Base-by-base conservation (phyloP, 345 rosid genomes). In the Corchorus capsularis region DNA sequence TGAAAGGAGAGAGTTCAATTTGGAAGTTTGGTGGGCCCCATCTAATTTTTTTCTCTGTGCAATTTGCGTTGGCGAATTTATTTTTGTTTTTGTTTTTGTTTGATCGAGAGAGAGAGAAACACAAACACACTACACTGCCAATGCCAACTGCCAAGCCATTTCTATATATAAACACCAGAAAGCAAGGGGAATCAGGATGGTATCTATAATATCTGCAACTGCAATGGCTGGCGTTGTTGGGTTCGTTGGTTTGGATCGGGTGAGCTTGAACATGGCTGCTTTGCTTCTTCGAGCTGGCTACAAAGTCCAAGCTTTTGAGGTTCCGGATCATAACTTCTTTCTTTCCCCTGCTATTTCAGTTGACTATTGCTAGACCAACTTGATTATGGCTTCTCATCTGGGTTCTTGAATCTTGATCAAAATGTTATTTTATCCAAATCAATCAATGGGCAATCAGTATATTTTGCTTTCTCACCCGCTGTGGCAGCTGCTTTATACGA, bases 211-310 rank as follows among this genome's bases (percentile, higher is more conserved):
- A 6, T 45, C 56, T 45, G 12, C 5, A 19, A 15, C 53, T 37
- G 64, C 78, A 54, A 75, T 75, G 78, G 65, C 46, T 72, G 88
- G 64, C 27, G 81, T 78, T 41, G 89, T 90, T 72, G 92, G 94
- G 49, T 94, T 94, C 83, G 85, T 94, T 41, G 96, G 97, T 16
- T 76, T 94, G 72, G 94, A 92, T 63, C 85, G 73, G 11, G 43
- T 85, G 69, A 89, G 89, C 86, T 80, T 94, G 70, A 89, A 94
- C 53, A 86, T 92, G 92, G 97, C 97, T 45, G 88, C 91, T 82
- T 80, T 84, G 63, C 93, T 92, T 59, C 84, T 88, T 70, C 80
- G 64, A 71, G 84, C 90, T 75, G 94, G 98, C 72, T 89, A 82
- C 77, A 81, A 54, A 63, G 86, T 91, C 74, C 89, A 89, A 81